Evolutionary conservation across 225 moss, liverwort and hornwort genomes (phyloP).

Genomic region (Asterella californica): DNA sequence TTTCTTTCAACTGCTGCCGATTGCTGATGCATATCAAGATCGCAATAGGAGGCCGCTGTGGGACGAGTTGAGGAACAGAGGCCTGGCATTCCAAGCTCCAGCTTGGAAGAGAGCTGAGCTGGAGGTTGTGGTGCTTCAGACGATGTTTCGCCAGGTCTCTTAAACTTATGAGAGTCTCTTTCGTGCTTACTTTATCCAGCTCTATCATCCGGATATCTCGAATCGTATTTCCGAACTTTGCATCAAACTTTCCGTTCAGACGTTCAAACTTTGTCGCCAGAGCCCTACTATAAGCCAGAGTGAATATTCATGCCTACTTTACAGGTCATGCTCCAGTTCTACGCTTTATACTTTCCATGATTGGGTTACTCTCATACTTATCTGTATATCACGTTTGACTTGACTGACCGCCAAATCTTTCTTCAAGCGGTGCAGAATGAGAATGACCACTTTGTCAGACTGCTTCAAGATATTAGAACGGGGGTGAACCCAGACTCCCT

Average conservation of each 20-base stretch:
- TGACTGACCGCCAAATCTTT: neutral
- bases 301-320: neutral
- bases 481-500: slow-evolving; percentile 54
- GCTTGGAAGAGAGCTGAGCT: slow-evolving; percentile 49
- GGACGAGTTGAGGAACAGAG: slow-evolving; percentile 49
- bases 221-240: neutral
- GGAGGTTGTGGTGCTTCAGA: slow-evolving; percentile 40
- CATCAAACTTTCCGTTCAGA: neutral
- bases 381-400: too few relatives aligned
- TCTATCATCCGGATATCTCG: too few relatives aligned
- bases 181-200: neutral
- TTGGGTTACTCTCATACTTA: neutral
- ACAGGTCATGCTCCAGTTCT: neutral
- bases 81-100: slow-evolving; percentile 49
- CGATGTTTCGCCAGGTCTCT: slow-evolving; percentile 48
- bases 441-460: slow-evolving; percentile 54
- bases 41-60: slow-evolving; percentile 9
- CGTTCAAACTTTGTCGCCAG: neutral
- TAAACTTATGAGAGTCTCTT: neutral
- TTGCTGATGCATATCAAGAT: slow-evolving; percentile 24
- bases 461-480: slow-evolving; percentile 72
- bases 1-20: slow-evolving; percentile 54
- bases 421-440: slow-evolving; percentile 42
- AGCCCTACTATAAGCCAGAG: neutral
- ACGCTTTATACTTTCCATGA: neutral